Evolutionary conservation across 2,329 filamentous ascomycete genomes (phyloP).

Genomic region (Colletotrichum neosansevieriae): DNA sequence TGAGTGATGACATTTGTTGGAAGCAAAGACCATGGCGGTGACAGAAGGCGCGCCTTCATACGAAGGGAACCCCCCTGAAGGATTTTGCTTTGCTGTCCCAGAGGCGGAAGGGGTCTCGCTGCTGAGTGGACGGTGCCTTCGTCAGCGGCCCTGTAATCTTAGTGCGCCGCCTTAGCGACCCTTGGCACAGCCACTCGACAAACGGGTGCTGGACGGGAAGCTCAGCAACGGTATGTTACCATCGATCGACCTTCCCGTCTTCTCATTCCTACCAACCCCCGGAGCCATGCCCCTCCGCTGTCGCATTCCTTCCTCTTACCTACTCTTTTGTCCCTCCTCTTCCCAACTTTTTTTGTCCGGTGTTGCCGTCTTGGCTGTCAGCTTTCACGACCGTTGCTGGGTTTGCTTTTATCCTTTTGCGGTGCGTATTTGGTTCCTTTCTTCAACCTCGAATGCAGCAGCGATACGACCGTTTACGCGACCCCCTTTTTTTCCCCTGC

Average conservation of each 20-base stretch:
- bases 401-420: background rate
- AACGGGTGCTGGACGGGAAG: constrained; percentile 13
- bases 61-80: constrained; percentile 34
- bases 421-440: constrained; percentile 14
- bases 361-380: background rate
- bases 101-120: constrained; percentile 18
- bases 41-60: background rate
- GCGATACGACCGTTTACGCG: background rate
- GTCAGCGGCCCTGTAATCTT: constrained; percentile 36
- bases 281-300: constrained; percentile 11
- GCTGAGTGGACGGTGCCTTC: constrained; percentile 28
- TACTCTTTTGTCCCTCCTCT: constrained; percentile 3
- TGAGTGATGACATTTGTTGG: too few species aligned
- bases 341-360: background rate
- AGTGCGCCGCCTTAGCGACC: constrained; percentile 29
- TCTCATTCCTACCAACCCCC: too few species aligned
- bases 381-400: constrained; percentile 4
- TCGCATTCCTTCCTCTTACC: constrained; percentile 4
- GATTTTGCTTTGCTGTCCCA: constrained; percentile 15
- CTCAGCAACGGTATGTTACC: background rate
- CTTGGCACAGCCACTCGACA: constrained; percentile 34
- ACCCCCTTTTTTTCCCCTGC: background rate
- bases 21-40: too few species aligned
- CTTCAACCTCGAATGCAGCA: background rate
- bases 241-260: too few species aligned